Base-by-base conservation (phyloP, 148 eudicot genomes). In the Chenopodium suecicum region DNA sequence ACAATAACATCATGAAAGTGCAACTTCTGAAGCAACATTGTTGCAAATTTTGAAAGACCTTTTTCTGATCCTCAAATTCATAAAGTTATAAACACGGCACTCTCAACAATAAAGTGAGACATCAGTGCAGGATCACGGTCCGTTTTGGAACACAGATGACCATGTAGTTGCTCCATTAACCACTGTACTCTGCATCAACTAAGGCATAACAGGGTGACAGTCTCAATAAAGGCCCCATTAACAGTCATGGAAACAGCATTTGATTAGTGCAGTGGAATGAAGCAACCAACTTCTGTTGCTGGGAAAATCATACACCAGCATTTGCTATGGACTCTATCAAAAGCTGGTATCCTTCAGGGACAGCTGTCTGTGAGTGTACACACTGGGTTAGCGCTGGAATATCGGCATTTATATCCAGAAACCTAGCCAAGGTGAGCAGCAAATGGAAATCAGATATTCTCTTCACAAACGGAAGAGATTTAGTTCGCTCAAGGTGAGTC, bases 291-390 rank as follows among this genome's bases (percentile, higher is more conserved):
- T 13, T 19, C 54, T 48, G 62, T 17, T 73, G 73, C 66, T n/a
- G 66, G n/a, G 22, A 37, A 37, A 31, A 65, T 77, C 68, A 70
- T 23, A 73, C 52, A 90, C 90, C 86, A 73, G 99, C 83, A 80
- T 82, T 85, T 27, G 99, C 99, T 89, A 96, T 85, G 73, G 99
- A 96, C 83, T 94, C 97, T 13, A 96, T 94, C 58, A 96, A 83
- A 60, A 96, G 91, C 90, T 96, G 92, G 82, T 94, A 96, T 52
- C 99, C 99, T 89, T 96, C 98, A 7, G 99, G 95, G 12, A 96
- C 86, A 48, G 90, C 46, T 19, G 85, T 81, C 84, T 90, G 92
- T 37, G 90, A 80, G 63, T 74, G 90, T 75, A 96, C 95, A 75
- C 95, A 94, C 63, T 81, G 88, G 0, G 94, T 90, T 82, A 96